Percentiles rank a stretch among this genome's conserved stretches.
Conservation (phyloP, 768 basidiomycete genomes). For the Lentinula guzmanii region DNA sequence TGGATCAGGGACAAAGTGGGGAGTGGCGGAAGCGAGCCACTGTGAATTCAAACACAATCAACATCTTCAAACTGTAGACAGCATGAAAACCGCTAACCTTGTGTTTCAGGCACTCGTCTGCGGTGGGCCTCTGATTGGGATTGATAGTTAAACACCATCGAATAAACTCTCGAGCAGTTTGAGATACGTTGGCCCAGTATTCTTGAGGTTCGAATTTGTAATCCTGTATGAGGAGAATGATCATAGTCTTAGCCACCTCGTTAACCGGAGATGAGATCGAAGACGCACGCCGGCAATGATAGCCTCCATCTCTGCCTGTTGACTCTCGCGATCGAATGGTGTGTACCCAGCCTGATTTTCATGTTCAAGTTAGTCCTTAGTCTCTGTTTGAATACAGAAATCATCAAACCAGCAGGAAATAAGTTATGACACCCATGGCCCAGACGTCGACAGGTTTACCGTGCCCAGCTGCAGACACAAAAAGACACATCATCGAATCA, state of each 20-base stretch:
- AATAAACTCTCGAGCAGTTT: constrained; percentile 82
- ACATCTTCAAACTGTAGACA: background rate
- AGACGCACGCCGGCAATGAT: constrained; percentile 63
- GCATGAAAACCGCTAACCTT: constrained; percentile 25
- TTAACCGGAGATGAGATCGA: background rate
- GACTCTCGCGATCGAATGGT: constrained; percentile 91
- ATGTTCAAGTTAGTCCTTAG: constrained; percentile 31
- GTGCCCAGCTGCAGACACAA: constrained; percentile 61
- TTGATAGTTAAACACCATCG: constrained; percentile 79
- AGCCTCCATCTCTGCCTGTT: constrained; percentile 89
- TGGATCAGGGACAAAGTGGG: constrained; percentile 67
- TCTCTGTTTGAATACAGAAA: background rate
- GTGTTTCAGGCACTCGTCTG: constrained; percentile 67
- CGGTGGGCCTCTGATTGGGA: constrained; percentile 74
- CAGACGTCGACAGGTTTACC: constrained; percentile 92
- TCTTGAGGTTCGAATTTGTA: constrained; percentile 79
- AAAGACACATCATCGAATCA: constrained; percentile 1
- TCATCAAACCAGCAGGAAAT: background rate
- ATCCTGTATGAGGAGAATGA: constrained; percentile 29
- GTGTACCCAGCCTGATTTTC: constrained; percentile 92
- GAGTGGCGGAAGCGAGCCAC: constrained; percentile 69
- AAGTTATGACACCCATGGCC: constrained; percentile 97
- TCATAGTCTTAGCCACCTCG: no score
- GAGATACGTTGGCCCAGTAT: constrained; percentile 84
- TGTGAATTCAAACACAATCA: constrained; percentile 10